Evolutionary conservation across 2,329 filamentous ascomycete species (phyloP), one percentile per base, ranked within the genome.

Genomic region (Trichoderma sp.): DNA sequence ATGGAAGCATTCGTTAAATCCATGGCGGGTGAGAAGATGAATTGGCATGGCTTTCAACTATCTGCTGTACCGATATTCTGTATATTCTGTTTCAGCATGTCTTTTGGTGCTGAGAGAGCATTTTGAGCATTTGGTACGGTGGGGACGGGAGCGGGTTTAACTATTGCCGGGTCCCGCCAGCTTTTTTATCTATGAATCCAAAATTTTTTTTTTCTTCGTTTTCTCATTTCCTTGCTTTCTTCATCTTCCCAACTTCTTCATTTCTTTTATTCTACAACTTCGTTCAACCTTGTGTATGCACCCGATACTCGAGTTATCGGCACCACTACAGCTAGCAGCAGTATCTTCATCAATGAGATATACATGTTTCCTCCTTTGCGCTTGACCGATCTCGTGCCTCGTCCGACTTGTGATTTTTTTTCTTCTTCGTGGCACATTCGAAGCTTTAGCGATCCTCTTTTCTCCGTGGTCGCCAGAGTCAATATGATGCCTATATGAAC

Each of bases 401-500:
- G 22, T 56, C n/a, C 63, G 35, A 57, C 42, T 17, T 37, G 63
- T 65, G 63, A 67, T 52, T 29, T 65, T 50, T 29, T 27, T 25
- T 25, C 15, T 17, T 22, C n/a, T 35, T 34, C 54, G 67, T 79
- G 92, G 92, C 92, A 89, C 91, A 92, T 92, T 95, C 92, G 92
- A 95, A 95, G 92, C 92, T 93, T 93, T 92, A 82, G 84, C 84
- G 89, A 85, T 80, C 84, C 83, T 83, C 78, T 84, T 79, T 71
- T 73, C 58, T 61, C 86, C 79, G 87, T 92, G 89, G 87, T 90
- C 89, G 87, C 84, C 77, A 91, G 85, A 93, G 92, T 94, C 92
- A 94, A 94, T 89, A 89, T 88, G 91, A 85, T 90, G 82, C 86
- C 85, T 81, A 89, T 89, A 84, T 85, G 90, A 84, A 86, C 90